These are phyloP conservation scores for Diaporthe citri DNA, from an alignment of 2,329 filamentous ascomycete species.

Conservation along the genomic window DNA sequence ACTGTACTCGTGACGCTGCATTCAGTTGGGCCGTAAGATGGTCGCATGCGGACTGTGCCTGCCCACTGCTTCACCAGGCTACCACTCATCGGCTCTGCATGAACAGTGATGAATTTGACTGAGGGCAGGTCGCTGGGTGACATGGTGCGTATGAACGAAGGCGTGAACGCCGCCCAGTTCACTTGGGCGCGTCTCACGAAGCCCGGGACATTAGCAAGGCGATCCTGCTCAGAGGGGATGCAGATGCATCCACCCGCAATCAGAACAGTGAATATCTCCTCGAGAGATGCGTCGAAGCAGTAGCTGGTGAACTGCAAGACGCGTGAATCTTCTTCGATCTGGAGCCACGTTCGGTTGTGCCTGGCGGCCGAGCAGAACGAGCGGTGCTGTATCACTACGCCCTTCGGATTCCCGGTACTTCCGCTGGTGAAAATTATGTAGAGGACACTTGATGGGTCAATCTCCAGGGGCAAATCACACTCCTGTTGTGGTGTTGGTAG, in stretches of 20 bases:
- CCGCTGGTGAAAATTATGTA: conserved; percentile 9
- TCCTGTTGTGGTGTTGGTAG: too few relatives aligned
- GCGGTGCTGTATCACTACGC: background rate
- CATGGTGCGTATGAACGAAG: background rate
- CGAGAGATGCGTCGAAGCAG: conserved; percentile 3
- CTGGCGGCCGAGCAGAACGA: background rate
- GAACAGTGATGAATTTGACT: background rate
- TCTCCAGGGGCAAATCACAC: background rate
- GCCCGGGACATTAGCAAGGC: background rate
- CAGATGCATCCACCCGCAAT: conserved; percentile 5
- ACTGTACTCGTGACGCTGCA: background rate
- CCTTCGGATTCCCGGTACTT: conserved; percentile 3
- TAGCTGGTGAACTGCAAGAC: conserved; percentile 13
- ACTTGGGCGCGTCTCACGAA: background rate
- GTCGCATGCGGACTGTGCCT: background rate
- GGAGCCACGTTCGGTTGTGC: background rate
- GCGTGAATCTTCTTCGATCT: background rate
- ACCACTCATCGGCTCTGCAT: background rate
- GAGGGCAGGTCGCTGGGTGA: background rate
- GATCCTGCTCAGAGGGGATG: background rate
- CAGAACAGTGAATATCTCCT: background rate
- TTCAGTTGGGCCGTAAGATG: conserved; percentile 9
- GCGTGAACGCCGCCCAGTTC: background rate
- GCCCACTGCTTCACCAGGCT: background rate
- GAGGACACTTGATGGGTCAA: background rate